These are phyloP conservation scores for Penstemon davidsonii DNA, from an alignment of 257 asterid genomes.

Conservation along the genomic window DNA sequence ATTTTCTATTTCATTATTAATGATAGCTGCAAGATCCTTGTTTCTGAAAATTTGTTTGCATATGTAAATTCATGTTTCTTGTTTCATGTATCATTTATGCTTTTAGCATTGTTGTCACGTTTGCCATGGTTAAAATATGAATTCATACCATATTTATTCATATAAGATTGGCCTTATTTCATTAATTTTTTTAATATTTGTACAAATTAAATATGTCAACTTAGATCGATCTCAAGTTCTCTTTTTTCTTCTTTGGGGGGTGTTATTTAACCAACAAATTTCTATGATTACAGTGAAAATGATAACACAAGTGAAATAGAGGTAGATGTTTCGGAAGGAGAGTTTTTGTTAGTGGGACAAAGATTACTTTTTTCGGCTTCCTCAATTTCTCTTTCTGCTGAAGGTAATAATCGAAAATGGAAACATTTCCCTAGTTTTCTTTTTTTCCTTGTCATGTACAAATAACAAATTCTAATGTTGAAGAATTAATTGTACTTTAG, in stretches of 20 bases:
- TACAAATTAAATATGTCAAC: no score
- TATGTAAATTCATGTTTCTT: not conserved
- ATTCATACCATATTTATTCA: no score
- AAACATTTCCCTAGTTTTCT: not conserved
- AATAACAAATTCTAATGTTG: not conserved
- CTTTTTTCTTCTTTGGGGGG: no score
- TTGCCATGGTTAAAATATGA: no score
- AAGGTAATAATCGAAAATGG: slow-evolving; percentile 45
- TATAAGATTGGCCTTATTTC: no score
- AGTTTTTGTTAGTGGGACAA: slow-evolving; percentile 52
- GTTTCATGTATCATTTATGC: no score
- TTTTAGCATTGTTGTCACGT: no score
- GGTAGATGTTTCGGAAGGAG: slow-evolving; percentile 54
- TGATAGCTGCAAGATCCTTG: not conserved
- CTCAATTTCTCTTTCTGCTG: slow-evolving; percentile 69
- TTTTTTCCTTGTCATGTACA: not conserved
- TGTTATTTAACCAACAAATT: not conserved
- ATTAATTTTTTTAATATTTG: no score
- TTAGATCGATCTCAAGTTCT: no score
- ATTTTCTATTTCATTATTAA: not conserved
- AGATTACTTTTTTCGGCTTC: slow-evolving; percentile 64
- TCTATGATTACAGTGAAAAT: slow-evolving; percentile 37
- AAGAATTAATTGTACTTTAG: slow-evolving; percentile 31
- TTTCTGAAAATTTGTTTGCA: not conserved
- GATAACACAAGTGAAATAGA: slow-evolving; percentile 42